These are phyloP conservation scores for Chimonanthus praecox DNA, from an alignment of 164 flowering plant genomes.

Conservation along the genomic window DNA sequence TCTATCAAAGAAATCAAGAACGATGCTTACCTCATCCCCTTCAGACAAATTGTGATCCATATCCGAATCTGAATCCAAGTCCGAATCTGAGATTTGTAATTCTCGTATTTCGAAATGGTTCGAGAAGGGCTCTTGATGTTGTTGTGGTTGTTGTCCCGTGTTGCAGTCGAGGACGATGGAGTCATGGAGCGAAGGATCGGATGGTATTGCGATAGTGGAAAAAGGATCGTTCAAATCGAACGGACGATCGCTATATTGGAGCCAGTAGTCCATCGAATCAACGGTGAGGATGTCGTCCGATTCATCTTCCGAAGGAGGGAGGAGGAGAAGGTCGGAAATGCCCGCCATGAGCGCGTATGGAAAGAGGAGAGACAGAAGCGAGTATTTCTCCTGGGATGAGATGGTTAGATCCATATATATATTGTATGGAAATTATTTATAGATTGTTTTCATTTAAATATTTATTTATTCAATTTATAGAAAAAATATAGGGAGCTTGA, in stretches of 20 bases:
- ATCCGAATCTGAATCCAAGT: constrained; percentile 11
- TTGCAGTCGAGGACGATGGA: not conserved
- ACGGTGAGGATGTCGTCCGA: constrained; percentile 7
- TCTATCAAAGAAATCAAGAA: constrained; percentile 54
- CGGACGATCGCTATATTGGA: constrained; percentile 7
- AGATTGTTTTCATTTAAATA: too few species aligned
- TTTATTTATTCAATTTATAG: too few species aligned
- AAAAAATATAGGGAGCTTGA: too few species aligned
- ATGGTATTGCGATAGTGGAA: not conserved
- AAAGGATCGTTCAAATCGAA: not conserved
- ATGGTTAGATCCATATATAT: too few species aligned
- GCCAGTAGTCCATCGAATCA: constrained; percentile 9
- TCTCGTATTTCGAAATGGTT: constrained; percentile 2
- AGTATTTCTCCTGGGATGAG: not conserved
- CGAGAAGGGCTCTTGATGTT: not conserved
- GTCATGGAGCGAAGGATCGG: not conserved
- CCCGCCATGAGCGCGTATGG: constrained; percentile 20
- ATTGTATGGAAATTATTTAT: too few species aligned
- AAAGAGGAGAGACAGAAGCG: too few species aligned
- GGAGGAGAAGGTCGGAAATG: constrained; percentile 15
- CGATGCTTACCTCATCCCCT: constrained; percentile 34
- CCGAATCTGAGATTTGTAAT: constrained; percentile 17
- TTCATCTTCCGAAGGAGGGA: constrained; percentile 5
- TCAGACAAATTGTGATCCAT: not conserved
- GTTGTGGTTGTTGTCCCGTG: not conserved